A percentile compares a stretch with the other conserved stretches of the same genome.
These are phyloP conservation scores for Zopfia rhizophila DNA, from an alignment of 2,329 filamentous ascomycete species.

Conservation along the genomic window DNA sequence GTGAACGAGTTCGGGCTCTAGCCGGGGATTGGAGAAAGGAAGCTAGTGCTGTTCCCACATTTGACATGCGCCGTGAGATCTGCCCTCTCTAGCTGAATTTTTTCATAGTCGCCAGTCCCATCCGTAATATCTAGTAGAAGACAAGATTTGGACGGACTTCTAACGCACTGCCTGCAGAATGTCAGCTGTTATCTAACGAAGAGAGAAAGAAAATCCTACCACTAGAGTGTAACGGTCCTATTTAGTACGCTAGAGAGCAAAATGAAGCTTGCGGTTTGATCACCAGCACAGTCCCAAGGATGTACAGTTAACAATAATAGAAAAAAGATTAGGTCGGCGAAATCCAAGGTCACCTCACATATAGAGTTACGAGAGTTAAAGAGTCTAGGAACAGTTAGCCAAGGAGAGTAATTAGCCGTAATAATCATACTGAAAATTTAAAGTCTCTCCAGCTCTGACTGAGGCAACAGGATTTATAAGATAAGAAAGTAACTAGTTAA, in stretches of 20 bases:
- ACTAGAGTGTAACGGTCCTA: constrained; percentile 2
- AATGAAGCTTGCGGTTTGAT: constrained; percentile 1
- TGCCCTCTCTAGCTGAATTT: constrained; percentile 5
- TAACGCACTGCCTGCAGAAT: constrained; percentile 6
- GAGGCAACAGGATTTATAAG: constrained; percentile 2
- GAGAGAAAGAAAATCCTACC: background rate
- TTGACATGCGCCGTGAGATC: no score
- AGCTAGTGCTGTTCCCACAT: no score
- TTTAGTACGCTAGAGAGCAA: constrained; percentile 1
- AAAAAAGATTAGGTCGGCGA: background rate
- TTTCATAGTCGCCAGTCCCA: background rate
- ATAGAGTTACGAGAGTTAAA: constrained; percentile 9
- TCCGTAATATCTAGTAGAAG: constrained; percentile 6
- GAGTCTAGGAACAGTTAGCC: background rate
- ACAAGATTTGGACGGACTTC: constrained; percentile 3
- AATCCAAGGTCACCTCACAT: constrained; percentile 4
- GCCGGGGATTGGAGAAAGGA: no score
- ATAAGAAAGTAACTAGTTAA: constrained; percentile 5
- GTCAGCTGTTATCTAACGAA: background rate
- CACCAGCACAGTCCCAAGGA: constrained; percentile 8
- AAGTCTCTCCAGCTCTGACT: constrained; percentile 4
- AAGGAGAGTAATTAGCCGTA: background rate
- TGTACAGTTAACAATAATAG: constrained; percentile 5
- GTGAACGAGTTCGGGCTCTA: no score
- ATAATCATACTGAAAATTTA: constrained; percentile 8